Evolutionary conservation across 495 filamentous ascomycete species (phyloP), one percentile per base, ranked within the genome.

Genomic region (Acidiella bohemica): DNA sequence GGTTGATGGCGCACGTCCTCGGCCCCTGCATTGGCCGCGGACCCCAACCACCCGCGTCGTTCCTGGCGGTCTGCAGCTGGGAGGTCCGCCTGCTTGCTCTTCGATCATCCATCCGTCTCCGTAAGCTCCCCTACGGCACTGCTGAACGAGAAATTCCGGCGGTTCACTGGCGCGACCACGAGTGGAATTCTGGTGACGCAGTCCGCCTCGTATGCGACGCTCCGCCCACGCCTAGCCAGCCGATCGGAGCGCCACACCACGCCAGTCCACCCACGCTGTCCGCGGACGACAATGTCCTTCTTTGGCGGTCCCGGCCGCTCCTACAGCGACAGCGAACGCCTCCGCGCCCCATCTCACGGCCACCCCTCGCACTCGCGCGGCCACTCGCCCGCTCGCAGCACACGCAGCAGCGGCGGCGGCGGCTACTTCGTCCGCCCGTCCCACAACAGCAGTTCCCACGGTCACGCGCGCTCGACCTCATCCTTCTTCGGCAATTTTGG

Each of bases 201-300:
- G 18, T 34, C 32, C 9, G 5, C n/a, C 28, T 42, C 39, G 32
- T 33, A 33, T 5, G 28, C 27, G 27, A 27, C 25, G 7, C 25
- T 27, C n/a, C 25, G n/a, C 7, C 25, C 25, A 27, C 25, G 7
- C 25, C 25, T 27, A n/a, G 36, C 23, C 22, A 14, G n/a, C 8
- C 3, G 21, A 5, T 18, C 14, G 21, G 16, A 14, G 32, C 32
- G 16, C 34, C 20, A 19, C 34, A 37, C 3, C 20, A 37, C 16
- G 19, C 21, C 31, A 44, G 20, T 19, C 23, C 20, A 22, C 25
- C 35, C n/a, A n/a, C n/a, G n/a, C n/a, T n/a, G n/a, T n/a, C n/a
- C n/a, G n/a, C n/a, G n/a, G n/a, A n/a, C n/a, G 25, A 41, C 44
- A 32, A 54, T 51, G 51, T 40, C 42, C 44, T 44, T 51, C 44